Conservation (phyloP, 148 eudicot genomes). For the Tetragonia tetragonoides region DNA sequence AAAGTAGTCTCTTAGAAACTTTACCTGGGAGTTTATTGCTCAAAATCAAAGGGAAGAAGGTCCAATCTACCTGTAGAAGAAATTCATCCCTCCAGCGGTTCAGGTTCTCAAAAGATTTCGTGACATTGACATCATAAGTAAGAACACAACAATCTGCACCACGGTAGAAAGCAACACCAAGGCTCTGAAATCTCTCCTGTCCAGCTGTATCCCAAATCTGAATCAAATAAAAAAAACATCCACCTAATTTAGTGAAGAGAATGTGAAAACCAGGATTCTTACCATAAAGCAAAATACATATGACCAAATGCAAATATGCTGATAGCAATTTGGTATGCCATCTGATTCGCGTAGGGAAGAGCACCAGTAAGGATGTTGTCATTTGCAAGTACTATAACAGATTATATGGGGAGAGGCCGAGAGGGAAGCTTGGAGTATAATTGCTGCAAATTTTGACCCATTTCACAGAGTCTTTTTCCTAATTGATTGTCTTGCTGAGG, state of each 20-base stretch:
- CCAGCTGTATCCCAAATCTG: conserved; percentile 74
- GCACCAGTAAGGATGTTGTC: neutral
- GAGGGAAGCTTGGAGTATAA: neutral
- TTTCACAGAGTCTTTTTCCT: neutral
- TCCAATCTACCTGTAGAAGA: conserved; percentile 43
- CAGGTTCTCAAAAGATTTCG: conserved; percentile 62
- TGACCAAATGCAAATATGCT: neutral
- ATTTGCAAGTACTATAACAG: neutral
- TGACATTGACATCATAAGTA: conserved; percentile 53
- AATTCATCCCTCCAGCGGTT: conserved; percentile 67
- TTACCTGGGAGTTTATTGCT: neutral
- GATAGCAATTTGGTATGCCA: neutral
- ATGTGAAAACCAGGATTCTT: neutral
- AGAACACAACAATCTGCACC: conserved; percentile 71
- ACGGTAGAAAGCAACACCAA: conserved; percentile 62
- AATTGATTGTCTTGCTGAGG: neutral
- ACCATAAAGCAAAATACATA: neutral
- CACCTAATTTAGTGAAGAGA: conserved; percentile 1
- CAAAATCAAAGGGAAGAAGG: neutral
- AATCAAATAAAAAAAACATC: conserved; percentile 16
- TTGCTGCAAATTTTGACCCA: neutral
- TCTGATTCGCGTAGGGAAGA: neutral
- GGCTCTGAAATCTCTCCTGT: conserved; percentile 66
- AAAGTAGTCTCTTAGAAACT: neutral
- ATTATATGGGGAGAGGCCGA: neutral